Conservation (phyloP, 495 filamentous ascomycete species). For the Halenospora varia region DNA sequence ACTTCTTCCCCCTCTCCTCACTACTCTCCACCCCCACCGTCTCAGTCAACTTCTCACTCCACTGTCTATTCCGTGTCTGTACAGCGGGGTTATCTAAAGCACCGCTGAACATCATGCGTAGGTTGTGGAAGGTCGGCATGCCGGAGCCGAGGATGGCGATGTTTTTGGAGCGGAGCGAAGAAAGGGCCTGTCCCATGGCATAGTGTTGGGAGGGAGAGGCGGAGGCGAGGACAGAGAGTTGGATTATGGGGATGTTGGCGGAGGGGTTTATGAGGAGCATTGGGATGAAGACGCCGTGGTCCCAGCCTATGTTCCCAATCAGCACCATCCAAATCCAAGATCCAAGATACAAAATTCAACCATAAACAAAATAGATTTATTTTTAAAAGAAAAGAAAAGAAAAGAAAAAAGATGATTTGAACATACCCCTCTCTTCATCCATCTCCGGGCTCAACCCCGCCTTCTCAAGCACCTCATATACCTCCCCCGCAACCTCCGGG, state of each 20-base stretch:
- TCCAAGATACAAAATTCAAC: too few relatives aligned
- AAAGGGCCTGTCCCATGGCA: conserved; percentile 64
- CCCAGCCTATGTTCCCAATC: conserved; percentile 27
- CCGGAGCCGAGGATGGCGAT: conserved; percentile 74
- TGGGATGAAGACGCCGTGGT: conserved; percentile 62
- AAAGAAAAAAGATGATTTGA: too few relatives aligned
- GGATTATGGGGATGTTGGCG: conserved; percentile 70
- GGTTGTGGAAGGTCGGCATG: conserved; percentile 80
- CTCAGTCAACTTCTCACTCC: conserved; percentile 40
- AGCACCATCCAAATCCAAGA: conserved; percentile 21
- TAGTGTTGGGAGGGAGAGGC: conserved; percentile 69
- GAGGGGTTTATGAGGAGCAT: conserved; percentile 57
- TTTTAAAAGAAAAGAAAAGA: too few relatives aligned
- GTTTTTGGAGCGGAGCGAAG: conserved; percentile 63
- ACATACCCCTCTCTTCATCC: conserved; percentile 38
- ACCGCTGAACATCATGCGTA: conserved; percentile 56
- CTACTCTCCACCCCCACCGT: conserved; percentile 33
- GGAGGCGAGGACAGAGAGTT: conserved; percentile 58
- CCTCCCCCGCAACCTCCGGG: conserved; percentile 33
- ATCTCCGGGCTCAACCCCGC: conserved; percentile 25
- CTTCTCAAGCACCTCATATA: conserved; percentile 24
- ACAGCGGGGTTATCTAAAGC: conserved; percentile 60
- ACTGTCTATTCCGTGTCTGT: conserved; percentile 74
- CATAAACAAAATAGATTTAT: too few relatives aligned
- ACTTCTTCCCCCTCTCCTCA: conserved; percentile 53